Evolutionary conservation across 208 protist genomes (phyloP), one percentile per base, ranked within the genome.

Genomic region (Wallacemonas sp.): DNA sequence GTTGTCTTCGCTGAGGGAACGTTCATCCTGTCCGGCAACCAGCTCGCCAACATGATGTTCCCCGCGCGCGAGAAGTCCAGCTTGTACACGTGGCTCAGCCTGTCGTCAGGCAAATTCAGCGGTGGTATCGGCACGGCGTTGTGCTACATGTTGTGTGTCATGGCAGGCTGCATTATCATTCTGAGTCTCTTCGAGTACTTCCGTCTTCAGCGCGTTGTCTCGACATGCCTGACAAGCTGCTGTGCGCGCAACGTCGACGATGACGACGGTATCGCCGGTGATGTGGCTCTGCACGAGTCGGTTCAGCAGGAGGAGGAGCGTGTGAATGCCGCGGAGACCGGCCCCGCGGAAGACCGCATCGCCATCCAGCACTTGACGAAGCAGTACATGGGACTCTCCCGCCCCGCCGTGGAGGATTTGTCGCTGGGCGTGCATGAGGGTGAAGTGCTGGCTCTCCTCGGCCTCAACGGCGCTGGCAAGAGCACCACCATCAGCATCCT

Each of bases 401-500:
- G 58, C 42, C 42, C 77, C 32, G 87, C 87, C 27, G 65, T 96
- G 2, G 34, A 76, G 13, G 81, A 96, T 65, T 22, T 94, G 26
- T 85, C 82, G 5, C 61, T 96, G 34, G 81, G 85, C 41, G 87
- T 96, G 61, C 68, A 74, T 12, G 71, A 73, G 48, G 87, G 86
- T 34, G 87, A 97, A 71, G 79, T 93, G 53, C 78, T 96, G 67
- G 78, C 73, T 17, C 71, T 98, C 54, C 74, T 97, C 32, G 95
- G 95, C n/a, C 78, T 90, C 17, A 98, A 98, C 71, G 91, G 91
- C 39, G 82, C 91, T 15, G 95, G 95, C 55, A 98, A 98, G 78
- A 87, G 92, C 5, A 97, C 93, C 19, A 81, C 84, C 26, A 70
- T 98, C 39, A 72, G 78, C 50, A 80, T 98, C 39, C 57, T 98